Evolutionary conservation across 805 yeast genomes (phyloP).

Genomic region (Ogataea pilisensis): DNA sequence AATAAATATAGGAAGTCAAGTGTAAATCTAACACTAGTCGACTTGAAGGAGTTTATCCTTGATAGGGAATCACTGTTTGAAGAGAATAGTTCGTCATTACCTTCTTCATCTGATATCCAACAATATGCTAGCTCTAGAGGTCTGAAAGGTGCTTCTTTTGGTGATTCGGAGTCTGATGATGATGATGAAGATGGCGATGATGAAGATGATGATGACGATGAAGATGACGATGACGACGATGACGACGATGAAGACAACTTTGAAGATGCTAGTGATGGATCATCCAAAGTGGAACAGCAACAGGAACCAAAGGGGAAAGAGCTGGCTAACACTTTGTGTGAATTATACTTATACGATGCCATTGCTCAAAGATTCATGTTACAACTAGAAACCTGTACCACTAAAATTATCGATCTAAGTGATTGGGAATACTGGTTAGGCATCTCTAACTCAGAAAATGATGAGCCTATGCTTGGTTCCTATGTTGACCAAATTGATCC

Average conservation of each 20-base stretch:
- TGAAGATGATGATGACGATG: constrained; percentile 30
- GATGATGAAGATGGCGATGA: constrained; percentile 28
- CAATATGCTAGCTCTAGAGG: neutral
- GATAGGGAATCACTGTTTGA: constrained; percentile 28
- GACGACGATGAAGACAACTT: constrained; percentile 28
- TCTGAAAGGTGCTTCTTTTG: too few species aligned
- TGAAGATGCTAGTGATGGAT: constrained; percentile 29
- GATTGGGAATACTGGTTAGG: constrained; percentile 53
- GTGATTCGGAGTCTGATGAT: constrained; percentile 24
- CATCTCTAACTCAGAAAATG: constrained; percentile 27
- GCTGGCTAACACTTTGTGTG: too few species aligned
- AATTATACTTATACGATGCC: constrained; percentile 58
- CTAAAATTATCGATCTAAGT: constrained; percentile 41
- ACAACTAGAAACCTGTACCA: constrained; percentile 34
- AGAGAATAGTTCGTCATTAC: constrained; percentile 16
- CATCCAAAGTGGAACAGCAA: neutral
- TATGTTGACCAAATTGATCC: constrained; percentile 56
- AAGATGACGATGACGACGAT: too few species aligned
- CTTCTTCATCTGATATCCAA: constrained; percentile 16
- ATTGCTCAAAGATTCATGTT: constrained; percentile 42
- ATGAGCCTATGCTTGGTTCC: constrained; percentile 34
- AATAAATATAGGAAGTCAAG: constrained; percentile 60
- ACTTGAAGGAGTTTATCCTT: constrained; percentile 55
- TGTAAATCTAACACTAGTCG: constrained; percentile 38
- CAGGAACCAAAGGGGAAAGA: neutral